These are phyloP conservation scores for Leccinum pellstonianum DNA, from an alignment of 768 basidiomycete genomes.

Conservation along the genomic window DNA sequence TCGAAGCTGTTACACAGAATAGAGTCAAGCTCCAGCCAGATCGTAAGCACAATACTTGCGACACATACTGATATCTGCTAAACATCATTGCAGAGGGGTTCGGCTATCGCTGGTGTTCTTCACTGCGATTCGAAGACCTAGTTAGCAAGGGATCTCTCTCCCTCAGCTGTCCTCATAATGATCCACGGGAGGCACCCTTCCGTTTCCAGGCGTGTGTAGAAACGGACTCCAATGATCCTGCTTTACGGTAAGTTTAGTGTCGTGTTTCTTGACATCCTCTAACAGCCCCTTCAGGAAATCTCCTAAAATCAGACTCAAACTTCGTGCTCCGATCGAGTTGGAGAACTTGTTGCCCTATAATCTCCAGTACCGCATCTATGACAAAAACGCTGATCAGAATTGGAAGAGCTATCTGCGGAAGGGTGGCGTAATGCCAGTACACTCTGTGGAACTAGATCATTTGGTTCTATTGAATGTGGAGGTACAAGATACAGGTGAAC, in stretches of 20 bases:
- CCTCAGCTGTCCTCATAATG: slow-evolving; percentile 80
- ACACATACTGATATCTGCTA: slow-evolving; percentile 3
- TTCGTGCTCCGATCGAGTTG: slow-evolving; percentile 91
- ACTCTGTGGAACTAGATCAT: slow-evolving; percentile 90
- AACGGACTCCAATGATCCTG: slow-evolving; percentile 59
- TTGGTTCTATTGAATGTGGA: slow-evolving; percentile 87
- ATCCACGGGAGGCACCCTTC: slow-evolving; percentile 84
- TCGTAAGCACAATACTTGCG: slow-evolving; percentile 51
- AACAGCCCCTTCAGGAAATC: slow-evolving; percentile 54
- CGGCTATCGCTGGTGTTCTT: slow-evolving; percentile 89
- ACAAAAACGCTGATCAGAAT: slow-evolving; percentile 92
- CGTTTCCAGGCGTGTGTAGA: slow-evolving; percentile 91
- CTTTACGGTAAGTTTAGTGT: slow-evolving; percentile 46
- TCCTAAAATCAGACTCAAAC: slow-evolving; percentile 80
- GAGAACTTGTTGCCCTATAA: slow-evolving; percentile 96
- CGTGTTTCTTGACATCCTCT: not conserved
- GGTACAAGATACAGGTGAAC: slow-evolving; percentile 82
- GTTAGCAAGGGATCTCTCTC: slow-evolving; percentile 67
- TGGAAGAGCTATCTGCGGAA: slow-evolving; percentile 92
- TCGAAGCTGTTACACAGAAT: slow-evolving; percentile 82
- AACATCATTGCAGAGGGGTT: slow-evolving; percentile 70
- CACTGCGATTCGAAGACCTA: slow-evolving; percentile 89
- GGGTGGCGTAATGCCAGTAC: slow-evolving; percentile 94
- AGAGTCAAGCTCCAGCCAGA: slow-evolving; percentile 88
- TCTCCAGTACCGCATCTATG: slow-evolving; percentile 93